Base-by-base conservation (phyloP, 2,329 filamentous ascomycete genomes). In the Ophiocordyceps unilateralis region DNA sequence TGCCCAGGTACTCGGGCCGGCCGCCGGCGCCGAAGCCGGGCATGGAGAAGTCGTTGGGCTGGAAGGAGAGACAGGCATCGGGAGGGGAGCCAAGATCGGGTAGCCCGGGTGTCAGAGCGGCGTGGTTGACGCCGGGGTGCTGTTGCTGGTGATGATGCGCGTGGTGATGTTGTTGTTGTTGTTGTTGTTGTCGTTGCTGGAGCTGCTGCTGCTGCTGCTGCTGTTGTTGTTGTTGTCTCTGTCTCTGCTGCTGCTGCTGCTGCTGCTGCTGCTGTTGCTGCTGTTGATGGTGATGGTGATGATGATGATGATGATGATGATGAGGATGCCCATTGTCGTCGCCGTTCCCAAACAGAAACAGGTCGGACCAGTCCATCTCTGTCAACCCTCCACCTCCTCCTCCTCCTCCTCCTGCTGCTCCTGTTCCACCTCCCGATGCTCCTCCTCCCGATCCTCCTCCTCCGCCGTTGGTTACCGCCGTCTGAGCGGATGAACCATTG, bases 1-100 rank as follows among this genome's bases (percentile, higher is more conserved):
- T 58, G 2, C 51, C 49, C 1, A 52, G 54, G 36, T 44, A 39
- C 22, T 44, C 43, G 7, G 42, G 30, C 5, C 15, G 32, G 30
- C 28, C 28, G 1, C 28, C 28, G 12, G 28, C 42, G 28, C 40
- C 41, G 41, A 44, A 34, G 9, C 14, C 42, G 15, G 44, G 6
- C n/a, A 7, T 34, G 21, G 21, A 12, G n/a, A 36, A 40, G 28
- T 37, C 23, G 21, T 23, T 21, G 5, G 32, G 36, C 26, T 34
- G 24, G 30, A 44, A 44, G n/a, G 30, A 24, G 15, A 46, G 39
- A 34, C 36, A 28, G 30, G 11, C 24, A 19, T 43, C 32, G 32
- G 32, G 30, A 19, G 43, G 40, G 12, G 45, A 22, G 10, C 32
- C 43, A 12, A 46, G 24, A 22, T n/a, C 44, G 19, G 43, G 36